Conservation (phyloP, 331 rosid species). For the Rosa hybrid region DNA sequence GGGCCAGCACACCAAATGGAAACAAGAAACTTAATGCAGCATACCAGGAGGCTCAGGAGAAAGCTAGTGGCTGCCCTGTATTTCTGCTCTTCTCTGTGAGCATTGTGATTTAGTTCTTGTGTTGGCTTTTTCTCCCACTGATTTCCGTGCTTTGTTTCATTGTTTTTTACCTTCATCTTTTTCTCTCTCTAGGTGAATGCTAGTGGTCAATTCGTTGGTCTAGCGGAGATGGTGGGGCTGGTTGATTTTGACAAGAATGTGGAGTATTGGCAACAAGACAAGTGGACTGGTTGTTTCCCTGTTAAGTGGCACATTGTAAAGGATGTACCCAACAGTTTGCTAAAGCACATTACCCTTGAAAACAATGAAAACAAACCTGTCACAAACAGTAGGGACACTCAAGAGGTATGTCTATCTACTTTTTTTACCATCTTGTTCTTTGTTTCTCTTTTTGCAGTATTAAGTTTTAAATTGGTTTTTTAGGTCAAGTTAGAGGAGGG, state of each 20-base stretch:
- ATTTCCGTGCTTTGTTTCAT: conserved; percentile 4
- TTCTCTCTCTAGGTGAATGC: conserved; percentile 53
- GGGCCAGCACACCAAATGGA: conserved; percentile 69
- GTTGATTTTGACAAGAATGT: conserved; percentile 55
- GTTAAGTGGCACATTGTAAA: conserved; percentile 71
- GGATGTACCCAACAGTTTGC: conserved; percentile 55
- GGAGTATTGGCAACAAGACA: conserved; percentile 71
- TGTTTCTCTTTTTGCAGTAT: not conserved
- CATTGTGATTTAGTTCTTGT: not conserved
- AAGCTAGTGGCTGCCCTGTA: conserved; percentile 43
- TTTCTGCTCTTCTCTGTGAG: conserved; percentile 64
- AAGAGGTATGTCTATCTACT: conserved; percentile 52
- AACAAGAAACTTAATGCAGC: conserved; percentile 57
- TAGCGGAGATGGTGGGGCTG: conserved; percentile 69
- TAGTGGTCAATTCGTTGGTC: conserved; percentile 71
- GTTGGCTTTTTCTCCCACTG: not conserved
- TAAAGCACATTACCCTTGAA: conserved; percentile 60
- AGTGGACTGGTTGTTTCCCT: conserved; percentile 73
- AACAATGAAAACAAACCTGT: conserved; percentile 74
- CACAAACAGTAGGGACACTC: conserved; percentile 72
- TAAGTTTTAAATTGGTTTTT: not conserved
- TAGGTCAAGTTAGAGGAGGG: conserved; percentile 62
- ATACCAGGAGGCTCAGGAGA: conserved; percentile 52
- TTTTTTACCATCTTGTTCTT: not conserved
- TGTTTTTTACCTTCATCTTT: not conserved